These are phyloP conservation scores for Daedaleopsis sinensis DNA, from an alignment of 768 basidiomycete species.

Conservation along the genomic window DNA sequence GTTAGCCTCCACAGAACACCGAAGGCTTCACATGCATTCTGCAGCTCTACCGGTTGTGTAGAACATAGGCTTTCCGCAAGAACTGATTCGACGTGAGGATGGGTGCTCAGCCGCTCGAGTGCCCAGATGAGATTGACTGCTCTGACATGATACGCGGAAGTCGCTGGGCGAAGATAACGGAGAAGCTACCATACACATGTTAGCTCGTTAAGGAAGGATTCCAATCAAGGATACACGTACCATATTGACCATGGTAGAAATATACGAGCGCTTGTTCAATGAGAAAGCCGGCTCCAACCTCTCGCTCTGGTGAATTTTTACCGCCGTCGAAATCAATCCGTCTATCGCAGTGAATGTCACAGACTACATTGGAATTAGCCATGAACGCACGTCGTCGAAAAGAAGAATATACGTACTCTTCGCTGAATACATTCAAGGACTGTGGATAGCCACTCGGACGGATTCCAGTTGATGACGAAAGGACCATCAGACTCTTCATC, in stretches of 20 bases:
- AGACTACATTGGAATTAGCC: constrained; percentile 39
- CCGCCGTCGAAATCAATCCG: constrained; percentile 54
- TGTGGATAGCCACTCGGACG: constrained; percentile 60
- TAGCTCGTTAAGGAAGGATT: neutral
- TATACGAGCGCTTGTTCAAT: constrained; percentile 57
- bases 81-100: constrained; percentile 76
- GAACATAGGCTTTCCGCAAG: constrained; percentile 73
- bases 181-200: constrained; percentile 51
- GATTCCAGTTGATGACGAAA: constrained; percentile 56
- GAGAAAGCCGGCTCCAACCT: constrained; percentile 54
- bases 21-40: constrained; percentile 81
- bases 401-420: constrained; percentile 45
- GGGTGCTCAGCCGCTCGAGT: constrained; percentile 56
- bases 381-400: neutral
- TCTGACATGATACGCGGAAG: constrained; percentile 76
- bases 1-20: constrained; percentile 91
- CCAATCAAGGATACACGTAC: constrained; percentile 33
- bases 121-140: constrained; percentile 85
- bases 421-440: constrained; percentile 57
- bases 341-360: constrained; percentile 73
- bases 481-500: constrained; percentile 35
- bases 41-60: constrained; percentile 45
- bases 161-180: constrained; percentile 69
- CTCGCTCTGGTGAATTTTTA: constrained; percentile 55
- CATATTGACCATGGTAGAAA: constrained; percentile 60